Base-by-base conservation (phyloP, 805 yeast genomes). In the Yarrowia yakushimensis region DNA sequence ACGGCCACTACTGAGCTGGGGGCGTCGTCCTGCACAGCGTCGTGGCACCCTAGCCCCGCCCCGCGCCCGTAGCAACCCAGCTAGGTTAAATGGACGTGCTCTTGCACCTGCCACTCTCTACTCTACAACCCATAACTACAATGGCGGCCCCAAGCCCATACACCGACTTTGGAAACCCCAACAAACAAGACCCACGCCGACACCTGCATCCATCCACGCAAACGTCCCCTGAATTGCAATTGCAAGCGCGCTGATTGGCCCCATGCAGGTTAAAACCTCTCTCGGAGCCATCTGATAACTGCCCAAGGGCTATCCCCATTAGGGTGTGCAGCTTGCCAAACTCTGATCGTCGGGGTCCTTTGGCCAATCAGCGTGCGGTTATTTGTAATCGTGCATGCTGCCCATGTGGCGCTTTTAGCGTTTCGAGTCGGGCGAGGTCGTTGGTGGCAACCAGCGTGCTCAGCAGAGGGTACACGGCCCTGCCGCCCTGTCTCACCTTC, bases 271-370 rank as follows among this genome's bases (percentile, higher is more conserved):
- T 52, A 52, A 52, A 52, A 52, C 31, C 59, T 34, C 43, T 36
- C 43, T 23, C 33, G 43, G 59, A 34, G 43, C 59, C 59, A 52
- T 52, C 59, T 34, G 59, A 52, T 52, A 52, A 52, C 59, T 36
- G 59, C 25, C 31, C 43, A 52, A 36, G 43, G 59, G 42, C 11
- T 52, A 52, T 25, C 6, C 4, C 6, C 25, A n/a, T n/a, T 52
- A 52, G 25, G 36, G 59, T 52, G 39, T 52, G 39, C 20, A 2
- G 30, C 28, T n/a, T n/a, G n/a, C n/a, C n/a, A 12, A 52, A 36
- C 43, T 34, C 43, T 34, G 43, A 34, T 36, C 33, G 59, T 31
- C 59, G 59, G 43, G 17, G 17, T 52, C 42, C 43, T 12, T n/a
- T 12, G 25, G 59, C 59, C 59, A 52, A 52, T 52, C 33, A 52